Percentiles rank a stretch among this genome's conserved stretches.
phyloP scores from a whole-genome alignment of 2,329 filamentous ascomycete species.

The Fusarium sp. region DNA sequence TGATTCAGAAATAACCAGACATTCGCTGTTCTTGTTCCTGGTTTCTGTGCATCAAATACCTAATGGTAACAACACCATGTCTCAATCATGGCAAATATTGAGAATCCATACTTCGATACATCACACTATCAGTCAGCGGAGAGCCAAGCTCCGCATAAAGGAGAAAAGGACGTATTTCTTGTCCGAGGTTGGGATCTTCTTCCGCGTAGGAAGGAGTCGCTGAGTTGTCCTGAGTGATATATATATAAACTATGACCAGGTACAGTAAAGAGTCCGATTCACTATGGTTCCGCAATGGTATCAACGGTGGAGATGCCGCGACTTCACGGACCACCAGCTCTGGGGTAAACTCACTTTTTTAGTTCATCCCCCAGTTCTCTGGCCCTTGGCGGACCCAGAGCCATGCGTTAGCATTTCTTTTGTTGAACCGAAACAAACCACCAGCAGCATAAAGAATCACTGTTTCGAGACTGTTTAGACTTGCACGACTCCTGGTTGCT shows the following conservation, averaged over 20 bases:
- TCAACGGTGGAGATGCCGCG: background rate
- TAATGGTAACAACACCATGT: background rate
- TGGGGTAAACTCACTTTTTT: constrained; percentile 1
- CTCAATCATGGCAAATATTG: background rate
- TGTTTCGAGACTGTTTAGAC: background rate
- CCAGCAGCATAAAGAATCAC: background rate
- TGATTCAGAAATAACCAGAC: background rate
- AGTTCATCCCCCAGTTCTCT: background rate
- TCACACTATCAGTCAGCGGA: background rate
- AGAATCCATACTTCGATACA: background rate
- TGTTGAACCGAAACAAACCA: background rate
- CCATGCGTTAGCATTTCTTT: background rate
- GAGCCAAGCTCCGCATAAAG: background rate
- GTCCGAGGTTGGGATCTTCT: background rate
- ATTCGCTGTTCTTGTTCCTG: background rate
- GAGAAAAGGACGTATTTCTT: background rate
- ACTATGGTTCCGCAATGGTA: background rate
- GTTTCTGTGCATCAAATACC: background rate
- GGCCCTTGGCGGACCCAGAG: background rate
- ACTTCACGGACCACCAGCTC: background rate
- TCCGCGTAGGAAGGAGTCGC: background rate
- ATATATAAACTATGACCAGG: background rate
- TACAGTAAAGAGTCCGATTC: background rate
- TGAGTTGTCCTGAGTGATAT: background rate
- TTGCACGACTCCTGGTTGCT: background rate